Base-by-base conservation (phyloP, 257 asterid species). In the Solanum habrochaites region DNA sequence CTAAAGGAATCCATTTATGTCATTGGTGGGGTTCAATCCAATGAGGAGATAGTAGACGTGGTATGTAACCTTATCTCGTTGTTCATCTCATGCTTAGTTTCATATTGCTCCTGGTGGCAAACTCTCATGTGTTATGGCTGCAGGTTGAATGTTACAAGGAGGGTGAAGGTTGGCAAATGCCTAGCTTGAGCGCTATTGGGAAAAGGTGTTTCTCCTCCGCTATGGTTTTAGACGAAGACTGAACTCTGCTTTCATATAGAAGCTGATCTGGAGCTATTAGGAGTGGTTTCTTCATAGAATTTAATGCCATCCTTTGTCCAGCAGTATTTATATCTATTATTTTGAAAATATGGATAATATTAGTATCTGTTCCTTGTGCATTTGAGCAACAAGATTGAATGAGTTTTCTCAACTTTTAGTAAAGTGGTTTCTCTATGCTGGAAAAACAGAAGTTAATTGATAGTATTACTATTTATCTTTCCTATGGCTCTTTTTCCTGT, bases 101-200 rank as follows among this genome's bases (percentile, higher is more conserved):
- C 31, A 82, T 73, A 12, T 56, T 39, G 15, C 21, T 32, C 29
- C 45, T 39, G 78, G 80, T 14, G 37, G 18, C 71, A 4, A 62
- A 7, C 49, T 40, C 72, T 80, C 42, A 42, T 11, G 5, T 82
- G 85, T 29, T 88, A n/a, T 60, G 70, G 82, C 84, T 90, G 18
- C 96, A 95, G 99, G 64, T 95, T 84, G 98, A 97, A 85, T 87
- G 91, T 78, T 97, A 93, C 93, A 88, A 88, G 91, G 98, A 97
- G 66, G 98, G 95, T 58, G 85, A 88, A 88, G 97, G 98, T 18
- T 97, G 99, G 99, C 85, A 91, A 52, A 83, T 74, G 72, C 90
- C 89, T 81, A 90, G 89, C 62, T 86, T 72, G 94, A 88, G 52
- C 60, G 95, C 94, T 15, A 86, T 95, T 8, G 95, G 98, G 35